These are phyloP conservation scores for Triticum dicoccoides DNA, from an alignment of 176 grass and related monocot genomes.

Conservation along the genomic window DNA sequence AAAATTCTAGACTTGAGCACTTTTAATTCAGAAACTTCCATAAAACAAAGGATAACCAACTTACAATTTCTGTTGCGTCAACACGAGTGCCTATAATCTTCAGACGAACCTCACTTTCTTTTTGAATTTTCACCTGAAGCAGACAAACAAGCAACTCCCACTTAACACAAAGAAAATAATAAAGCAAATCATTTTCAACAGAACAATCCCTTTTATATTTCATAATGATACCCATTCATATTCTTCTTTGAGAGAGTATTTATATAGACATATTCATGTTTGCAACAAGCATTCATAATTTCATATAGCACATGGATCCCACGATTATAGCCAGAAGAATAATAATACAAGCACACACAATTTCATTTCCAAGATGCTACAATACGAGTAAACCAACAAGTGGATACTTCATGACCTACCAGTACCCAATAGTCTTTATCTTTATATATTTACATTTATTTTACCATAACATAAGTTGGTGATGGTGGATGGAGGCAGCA, in stretches of 20 bases:
- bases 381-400: not conserved
- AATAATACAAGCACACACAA: not conserved
- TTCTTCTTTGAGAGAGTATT: not conserved
- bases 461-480: not conserved
- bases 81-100: slow-evolving; percentile 98
- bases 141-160: not conserved
- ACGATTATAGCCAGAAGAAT: not conserved
- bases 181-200: not conserved
- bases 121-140: slow-evolving; percentile 94
- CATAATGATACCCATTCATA: not conserved
- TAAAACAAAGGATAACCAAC: slow-evolving; percentile 13
- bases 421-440: not conserved
- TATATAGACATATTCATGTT: not conserved
- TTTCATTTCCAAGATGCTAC: not conserved
- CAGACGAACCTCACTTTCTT: slow-evolving; percentile 89
- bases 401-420: not conserved
- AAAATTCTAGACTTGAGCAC: not conserved
- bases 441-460: no score
- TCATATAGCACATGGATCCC: not conserved
- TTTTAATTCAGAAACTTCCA: not conserved
- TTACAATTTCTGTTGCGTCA: slow-evolving; percentile 98
- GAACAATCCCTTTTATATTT: not conserved
- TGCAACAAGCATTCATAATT: not conserved
- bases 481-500: not conserved
- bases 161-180: not conserved